A percentile compares a stretch with the other conserved stretches of the same genome.
These are phyloP conservation scores for Euclidium syriacum DNA, from an alignment of 345 rosid species.

Conservation along the genomic window DNA sequence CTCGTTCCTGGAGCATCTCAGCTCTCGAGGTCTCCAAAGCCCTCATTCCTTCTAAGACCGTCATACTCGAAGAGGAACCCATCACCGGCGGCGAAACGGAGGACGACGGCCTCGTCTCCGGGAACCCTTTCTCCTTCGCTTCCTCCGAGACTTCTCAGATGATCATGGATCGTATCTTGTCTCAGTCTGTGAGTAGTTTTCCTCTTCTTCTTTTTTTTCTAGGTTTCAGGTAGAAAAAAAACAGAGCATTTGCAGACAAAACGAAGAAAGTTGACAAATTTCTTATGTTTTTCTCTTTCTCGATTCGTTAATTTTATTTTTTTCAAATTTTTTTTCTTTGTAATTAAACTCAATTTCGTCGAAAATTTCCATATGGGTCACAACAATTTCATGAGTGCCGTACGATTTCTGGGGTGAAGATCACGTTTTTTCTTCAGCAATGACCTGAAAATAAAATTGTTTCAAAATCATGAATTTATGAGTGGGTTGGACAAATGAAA, in stretches of 20 bases:
- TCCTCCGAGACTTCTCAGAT: slow-evolving; percentile 83
- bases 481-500: neutral
- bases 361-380: slow-evolving; percentile 2
- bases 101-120: slow-evolving; percentile 47
- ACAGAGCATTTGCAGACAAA: slow-evolving; percentile 18
- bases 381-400: neutral
- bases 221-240: neutral
- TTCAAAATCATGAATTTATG: neutral
- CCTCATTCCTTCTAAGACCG: slow-evolving; percentile 35
- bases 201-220: neutral
- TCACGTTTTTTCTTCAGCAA: neutral
- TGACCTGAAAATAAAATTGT: neutral
- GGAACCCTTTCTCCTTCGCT: slow-evolving; percentile 83
- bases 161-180: slow-evolving; percentile 86
- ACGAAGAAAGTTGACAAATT: neutral
- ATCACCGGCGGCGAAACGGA: slow-evolving; percentile 41
- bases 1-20: slow-evolving; percentile 96
- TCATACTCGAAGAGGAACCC: slow-evolving; percentile 44
- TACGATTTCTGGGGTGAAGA: neutral
- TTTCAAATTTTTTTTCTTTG: neutral
- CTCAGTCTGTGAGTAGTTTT: slow-evolving; percentile 76
- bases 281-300: neutral
- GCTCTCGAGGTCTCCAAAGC: slow-evolving; percentile 72
- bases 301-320: slow-evolving; percentile 1
- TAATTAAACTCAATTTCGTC: neutral